Percentiles rank a stretch among this genome's conserved stretches.
These are phyloP conservation scores for Halophytophthora polymorphica DNA, from an alignment of 352 stramenopile genomes.

Conservation along the genomic window DNA sequence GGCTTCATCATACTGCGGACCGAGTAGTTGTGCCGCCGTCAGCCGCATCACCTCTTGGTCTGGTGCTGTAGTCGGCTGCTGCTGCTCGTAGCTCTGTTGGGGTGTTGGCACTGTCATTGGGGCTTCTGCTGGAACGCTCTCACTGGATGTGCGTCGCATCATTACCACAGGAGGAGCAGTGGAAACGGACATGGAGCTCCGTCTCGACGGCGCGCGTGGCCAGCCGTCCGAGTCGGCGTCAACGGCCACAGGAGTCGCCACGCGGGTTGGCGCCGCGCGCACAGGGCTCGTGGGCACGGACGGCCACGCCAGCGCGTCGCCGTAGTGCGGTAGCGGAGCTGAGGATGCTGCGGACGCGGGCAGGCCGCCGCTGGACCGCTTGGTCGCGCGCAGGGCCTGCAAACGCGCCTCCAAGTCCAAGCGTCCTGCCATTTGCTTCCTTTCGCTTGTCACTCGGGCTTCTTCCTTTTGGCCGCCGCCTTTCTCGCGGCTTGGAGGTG, in stretches of 20 bases:
- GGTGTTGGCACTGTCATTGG: not conserved
- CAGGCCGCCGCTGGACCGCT: constrained; percentile 5
- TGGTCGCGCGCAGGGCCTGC: constrained; percentile 43
- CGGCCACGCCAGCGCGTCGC: constrained; percentile 21
- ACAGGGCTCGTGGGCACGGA: constrained; percentile 16
- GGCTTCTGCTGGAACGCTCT: not conserved
- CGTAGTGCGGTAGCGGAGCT: constrained; percentile 2
- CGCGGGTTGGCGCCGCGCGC: not conserved
- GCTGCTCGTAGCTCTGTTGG: not conserved
- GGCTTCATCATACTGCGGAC: constrained; percentile 58
- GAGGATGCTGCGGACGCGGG: constrained; percentile 5
- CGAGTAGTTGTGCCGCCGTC: constrained; percentile 37
- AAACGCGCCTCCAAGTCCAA: constrained; percentile 64
- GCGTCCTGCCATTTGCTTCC: constrained; percentile 16
- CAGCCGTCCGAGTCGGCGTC: constrained; percentile 1
- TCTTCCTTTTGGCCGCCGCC: no score
- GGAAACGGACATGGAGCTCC: constrained; percentile 9
- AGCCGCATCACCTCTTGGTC: constrained; percentile 20
- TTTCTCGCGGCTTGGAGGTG: no score
- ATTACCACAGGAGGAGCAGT: constrained; percentile 10
- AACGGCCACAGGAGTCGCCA: constrained; percentile 9
- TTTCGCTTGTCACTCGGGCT: no score
- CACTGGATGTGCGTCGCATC: constrained; percentile 10
- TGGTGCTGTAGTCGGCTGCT: not conserved
- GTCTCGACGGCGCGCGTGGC: constrained; percentile 9